These are phyloP conservation scores for Pleurotus tuber-regium DNA, from an alignment of 768 basidiomycete genomes.

Conservation along the genomic window DNA sequence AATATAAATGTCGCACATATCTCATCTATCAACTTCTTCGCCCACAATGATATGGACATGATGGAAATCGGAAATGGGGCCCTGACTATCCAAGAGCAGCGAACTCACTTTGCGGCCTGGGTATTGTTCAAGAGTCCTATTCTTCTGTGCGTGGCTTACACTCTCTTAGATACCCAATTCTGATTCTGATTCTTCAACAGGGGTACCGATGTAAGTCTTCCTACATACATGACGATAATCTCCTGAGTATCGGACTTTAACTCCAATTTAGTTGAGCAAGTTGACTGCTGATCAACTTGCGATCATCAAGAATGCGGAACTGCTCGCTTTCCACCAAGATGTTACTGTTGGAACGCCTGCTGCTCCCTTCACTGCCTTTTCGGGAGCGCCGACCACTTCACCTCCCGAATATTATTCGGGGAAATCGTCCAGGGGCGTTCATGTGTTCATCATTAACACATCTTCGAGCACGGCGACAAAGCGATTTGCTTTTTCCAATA, in stretches of 20 bases:
- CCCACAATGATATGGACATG: slow-evolving; percentile 54
- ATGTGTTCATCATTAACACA: slow-evolving; percentile 56
- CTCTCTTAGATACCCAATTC: background rate
- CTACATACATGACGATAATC: too few species aligned
- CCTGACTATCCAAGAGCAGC: slow-evolving; percentile 45
- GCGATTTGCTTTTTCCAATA: slow-evolving; percentile 41
- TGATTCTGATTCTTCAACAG: background rate
- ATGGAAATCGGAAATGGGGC: slow-evolving; percentile 33
- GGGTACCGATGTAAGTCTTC: slow-evolving; percentile 33
- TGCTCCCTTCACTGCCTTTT: slow-evolving; percentile 41
- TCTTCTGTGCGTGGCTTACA: slow-evolving; percentile 32
- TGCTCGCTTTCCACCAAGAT: slow-evolving; percentile 57
- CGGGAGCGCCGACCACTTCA: slow-evolving; percentile 35
- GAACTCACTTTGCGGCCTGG: slow-evolving; percentile 58
- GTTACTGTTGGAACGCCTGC: slow-evolving; percentile 44
- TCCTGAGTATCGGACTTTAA: too few species aligned
- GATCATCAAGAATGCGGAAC: slow-evolving; percentile 48
- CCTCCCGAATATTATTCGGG: slow-evolving; percentile 55
- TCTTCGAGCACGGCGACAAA: slow-evolving; percentile 37
- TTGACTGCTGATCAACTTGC: slow-evolving; percentile 38
- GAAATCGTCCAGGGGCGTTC: slow-evolving; percentile 45
- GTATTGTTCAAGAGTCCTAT: slow-evolving; percentile 55
- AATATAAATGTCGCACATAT: slow-evolving; percentile 39
- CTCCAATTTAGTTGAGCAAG: slow-evolving; percentile 40
- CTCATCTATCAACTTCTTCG: slow-evolving; percentile 41